Percentiles rank a stretch among this genome's conserved stretches.
These are phyloP conservation scores for Rutidosis leptorrhynchoides DNA, from an alignment of 129 eudicot species.

Conservation along the genomic window DNA sequence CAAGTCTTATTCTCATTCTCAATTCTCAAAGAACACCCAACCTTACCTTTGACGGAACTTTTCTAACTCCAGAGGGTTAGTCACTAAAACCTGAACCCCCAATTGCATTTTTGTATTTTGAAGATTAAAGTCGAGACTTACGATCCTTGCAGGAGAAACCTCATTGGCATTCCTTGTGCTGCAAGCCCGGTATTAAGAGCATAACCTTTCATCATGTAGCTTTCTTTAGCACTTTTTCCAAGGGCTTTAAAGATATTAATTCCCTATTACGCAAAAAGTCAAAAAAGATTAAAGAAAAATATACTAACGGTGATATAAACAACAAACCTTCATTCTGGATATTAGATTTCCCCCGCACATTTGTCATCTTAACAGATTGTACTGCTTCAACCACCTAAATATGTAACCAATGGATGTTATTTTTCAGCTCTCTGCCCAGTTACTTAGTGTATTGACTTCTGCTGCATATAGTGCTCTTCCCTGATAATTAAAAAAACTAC, in stretches of 20 bases:
- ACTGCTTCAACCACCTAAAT: constrained; percentile 91
- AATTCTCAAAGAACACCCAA: no score
- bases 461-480: constrained; percentile 95
- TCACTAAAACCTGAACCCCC: constrained; percentile 95
- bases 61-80: constrained; percentile 90
- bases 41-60: constrained; percentile 97
- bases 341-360: constrained; percentile 87
- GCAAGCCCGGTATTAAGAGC: constrained; percentile 99
- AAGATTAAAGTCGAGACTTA: constrained; percentile 95
- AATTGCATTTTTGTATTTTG: constrained; percentile 98
- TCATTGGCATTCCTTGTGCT: constrained; percentile 97
- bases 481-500: constrained; percentile 29
- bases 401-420: constrained; percentile 7
- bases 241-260: constrained; percentile 91
- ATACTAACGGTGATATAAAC: neutral
- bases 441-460: constrained; percentile 82
- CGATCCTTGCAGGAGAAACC: constrained; percentile 93
- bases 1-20: no score
- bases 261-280: constrained; percentile 44
- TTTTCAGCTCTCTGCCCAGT: constrained; percentile 94
- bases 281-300: neutral
- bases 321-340: constrained; percentile 91
- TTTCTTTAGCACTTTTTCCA: constrained; percentile 94
- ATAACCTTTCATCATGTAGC: constrained; percentile 90
- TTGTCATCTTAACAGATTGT: constrained; percentile 83